These are phyloP conservation scores for Infundibulicybe gibba DNA, from an alignment of 768 basidiomycete genomes.

Conservation along the genomic window DNA sequence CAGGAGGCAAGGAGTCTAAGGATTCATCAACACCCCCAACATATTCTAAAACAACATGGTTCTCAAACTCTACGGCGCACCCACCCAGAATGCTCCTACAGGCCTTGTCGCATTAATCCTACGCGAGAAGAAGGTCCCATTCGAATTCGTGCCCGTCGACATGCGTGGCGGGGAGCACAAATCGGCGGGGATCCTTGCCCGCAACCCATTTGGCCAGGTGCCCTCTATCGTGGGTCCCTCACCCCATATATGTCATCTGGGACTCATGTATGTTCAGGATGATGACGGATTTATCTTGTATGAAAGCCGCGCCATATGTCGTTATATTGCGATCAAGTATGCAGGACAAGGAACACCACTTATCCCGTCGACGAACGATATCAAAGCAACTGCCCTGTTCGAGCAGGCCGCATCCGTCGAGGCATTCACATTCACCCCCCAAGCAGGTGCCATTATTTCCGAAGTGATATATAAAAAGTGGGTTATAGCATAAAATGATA, in stretches of 20 bases:
- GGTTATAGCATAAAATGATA: conserved; percentile 9
- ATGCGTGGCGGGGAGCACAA: conserved; percentile 8
- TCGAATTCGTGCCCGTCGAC: conserved; percentile 8
- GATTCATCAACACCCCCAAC: not conserved
- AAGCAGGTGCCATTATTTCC: conserved; percentile 21
- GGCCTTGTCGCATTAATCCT: conserved; percentile 7
- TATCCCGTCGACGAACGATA: conserved; percentile 28
- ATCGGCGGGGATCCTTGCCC: conserved; percentile 1
- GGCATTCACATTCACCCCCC: conserved; percentile 36
- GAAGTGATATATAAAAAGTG: conserved; percentile 48
- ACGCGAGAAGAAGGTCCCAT: conserved; percentile 12
- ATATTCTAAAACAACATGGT: conserved; percentile 26
- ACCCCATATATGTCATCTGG: too few relatives aligned
- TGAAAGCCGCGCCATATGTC: conserved; percentile 50
- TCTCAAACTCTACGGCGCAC: conserved; percentile 35
- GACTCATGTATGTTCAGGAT: conserved; percentile 3
- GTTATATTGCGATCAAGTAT: conserved; percentile 50
- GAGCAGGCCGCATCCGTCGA: conserved; percentile 43
- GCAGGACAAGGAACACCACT: conserved; percentile 36
- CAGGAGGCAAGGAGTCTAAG: too few relatives aligned
- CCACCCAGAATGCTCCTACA: not conserved
- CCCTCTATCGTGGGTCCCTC: conserved; percentile 8
- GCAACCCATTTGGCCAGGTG: conserved; percentile 10
- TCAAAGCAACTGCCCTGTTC: conserved; percentile 29
- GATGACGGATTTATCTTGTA: conserved; percentile 40